Evolutionary conservation across 2,329 filamentous ascomycete species (phyloP).

Genomic region (Neobulgaria alba): DNA sequence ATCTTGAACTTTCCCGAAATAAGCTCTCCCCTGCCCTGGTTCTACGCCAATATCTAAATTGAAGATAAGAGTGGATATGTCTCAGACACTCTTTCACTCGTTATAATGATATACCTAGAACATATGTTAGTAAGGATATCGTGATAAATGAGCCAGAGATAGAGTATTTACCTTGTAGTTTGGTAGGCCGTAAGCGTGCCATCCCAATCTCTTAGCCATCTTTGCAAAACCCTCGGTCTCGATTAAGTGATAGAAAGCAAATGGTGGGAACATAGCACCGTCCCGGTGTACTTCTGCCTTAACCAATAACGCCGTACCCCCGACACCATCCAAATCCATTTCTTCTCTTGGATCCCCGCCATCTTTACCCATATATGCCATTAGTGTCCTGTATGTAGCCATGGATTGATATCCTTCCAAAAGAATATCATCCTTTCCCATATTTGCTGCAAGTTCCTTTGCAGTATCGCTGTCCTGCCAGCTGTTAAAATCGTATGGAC

Average conservation of each 20-base stretch:
- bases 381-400: slow-evolving; percentile 82
- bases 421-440: slow-evolving; percentile 87
- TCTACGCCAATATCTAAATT: slow-evolving; percentile 10
- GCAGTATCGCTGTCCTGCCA: slow-evolving; percentile 88
- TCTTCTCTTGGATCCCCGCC: slow-evolving; percentile 50
- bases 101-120: slow-evolving; percentile 26
- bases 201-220: slow-evolving; percentile 86
- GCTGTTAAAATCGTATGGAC: slow-evolving; percentile 94
- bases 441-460: slow-evolving; percentile 62
- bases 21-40: slow-evolving; percentile 5
- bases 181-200: slow-evolving; percentile 78
- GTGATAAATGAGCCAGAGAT: neutral
- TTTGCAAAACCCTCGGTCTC: slow-evolving; percentile 98
- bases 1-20: too few species aligned
- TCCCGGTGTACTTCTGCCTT: slow-evolving; percentile 96
- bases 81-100: slow-evolving; percentile 21
- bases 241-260: slow-evolving; percentile 92
- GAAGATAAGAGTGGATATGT: slow-evolving; percentile 20
- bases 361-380: slow-evolving; percentile 69
- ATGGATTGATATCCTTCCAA: slow-evolving; percentile 90
- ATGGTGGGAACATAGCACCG: slow-evolving; percentile 96
- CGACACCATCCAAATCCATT: slow-evolving; percentile 82
- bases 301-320: slow-evolving; percentile 84
- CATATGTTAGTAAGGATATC: neutral
- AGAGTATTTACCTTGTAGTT: slow-evolving; percentile 76